A percentile compares a stretch with the other conserved stretches of the same genome.
These are phyloP conservation scores for Nadsonia fulvescens DNA, from an alignment of 805 yeast genomes.

Conservation along the genomic window DNA sequence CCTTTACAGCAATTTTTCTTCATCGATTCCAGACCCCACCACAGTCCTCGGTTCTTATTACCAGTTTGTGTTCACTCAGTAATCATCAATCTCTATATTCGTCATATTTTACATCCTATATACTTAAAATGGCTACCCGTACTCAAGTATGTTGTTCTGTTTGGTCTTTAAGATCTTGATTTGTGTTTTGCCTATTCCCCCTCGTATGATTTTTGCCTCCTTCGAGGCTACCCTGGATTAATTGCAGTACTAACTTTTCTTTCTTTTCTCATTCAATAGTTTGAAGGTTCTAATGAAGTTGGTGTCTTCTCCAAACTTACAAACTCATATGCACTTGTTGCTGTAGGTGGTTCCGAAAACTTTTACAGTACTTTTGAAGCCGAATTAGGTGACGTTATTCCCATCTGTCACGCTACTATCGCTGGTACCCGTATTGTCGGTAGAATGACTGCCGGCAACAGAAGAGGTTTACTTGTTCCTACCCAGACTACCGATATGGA, in stretches of 20 bases:
- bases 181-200: neutral
- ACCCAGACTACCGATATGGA: constrained; percentile 97
- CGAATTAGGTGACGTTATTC: constrained; percentile 89
- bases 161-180: neutral
- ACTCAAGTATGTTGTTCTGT: constrained; percentile 14
- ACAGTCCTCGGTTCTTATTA: too few relatives aligned
- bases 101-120: too few relatives aligned
- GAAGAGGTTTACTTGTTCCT: constrained; percentile 93
- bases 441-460: constrained; percentile 95
- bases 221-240: too few relatives aligned
- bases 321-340: constrained; percentile 88
- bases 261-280: constrained; percentile 16
- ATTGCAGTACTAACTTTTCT: constrained; percentile 6
- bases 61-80: too few relatives aligned
- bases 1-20: too few relatives aligned
- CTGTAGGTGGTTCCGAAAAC: constrained; percentile 87
- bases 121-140: constrained; percentile 19
- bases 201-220: too few relatives aligned
- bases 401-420: constrained; percentile 91
- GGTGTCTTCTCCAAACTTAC: constrained; percentile 93
- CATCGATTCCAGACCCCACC: too few relatives aligned
- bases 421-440: constrained; percentile 98
- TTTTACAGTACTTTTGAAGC: constrained; percentile 88
- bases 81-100: too few relatives aligned
- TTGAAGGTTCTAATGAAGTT: constrained; percentile 76